Conservation (phyloP, 768 basidiomycete genomes). For the Tricholoma sp. region DNA sequence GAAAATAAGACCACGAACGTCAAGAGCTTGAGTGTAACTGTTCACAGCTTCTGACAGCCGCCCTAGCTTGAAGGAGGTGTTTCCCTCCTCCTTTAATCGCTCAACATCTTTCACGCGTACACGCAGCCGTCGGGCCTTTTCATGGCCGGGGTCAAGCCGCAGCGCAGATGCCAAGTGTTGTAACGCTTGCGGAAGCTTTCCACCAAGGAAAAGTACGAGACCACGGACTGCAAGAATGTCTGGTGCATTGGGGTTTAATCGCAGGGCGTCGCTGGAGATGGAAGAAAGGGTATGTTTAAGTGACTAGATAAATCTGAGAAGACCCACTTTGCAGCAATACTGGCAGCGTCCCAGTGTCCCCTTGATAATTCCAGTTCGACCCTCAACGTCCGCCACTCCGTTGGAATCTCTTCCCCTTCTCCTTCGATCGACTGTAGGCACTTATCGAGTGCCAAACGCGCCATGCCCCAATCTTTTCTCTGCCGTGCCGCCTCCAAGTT, state of each 20-base stretch:
- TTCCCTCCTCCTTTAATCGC: constrained; percentile 80
- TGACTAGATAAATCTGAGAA: neutral
- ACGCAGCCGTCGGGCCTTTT: constrained; percentile 62
- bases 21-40: constrained; percentile 69
- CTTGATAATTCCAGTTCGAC: constrained; percentile 74
- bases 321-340: constrained; percentile 67
- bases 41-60: constrained; percentile 56
- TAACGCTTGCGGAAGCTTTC: constrained; percentile 65
- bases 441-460: constrained; percentile 75
- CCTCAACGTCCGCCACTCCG: constrained; percentile 77
- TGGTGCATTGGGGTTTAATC: constrained; percentile 66
- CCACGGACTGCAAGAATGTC: constrained; percentile 79
- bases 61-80: constrained; percentile 63
- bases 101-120: constrained; percentile 83
- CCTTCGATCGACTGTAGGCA: constrained; percentile 68
- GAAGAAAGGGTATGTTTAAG: neutral
- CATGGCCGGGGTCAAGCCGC: constrained; percentile 73
- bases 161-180: constrained; percentile 70
- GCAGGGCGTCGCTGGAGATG: constrained; percentile 61
- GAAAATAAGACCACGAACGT: constrained; percentile 34
- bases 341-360: constrained; percentile 71
- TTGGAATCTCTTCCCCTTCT: constrained; percentile 71
- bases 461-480: constrained; percentile 71
- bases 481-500: constrained; percentile 54
- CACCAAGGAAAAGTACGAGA: constrained; percentile 69